Conservation (phyloP, 176 grass and related monocot genomes). For the Dactylis glomerata region DNA sequence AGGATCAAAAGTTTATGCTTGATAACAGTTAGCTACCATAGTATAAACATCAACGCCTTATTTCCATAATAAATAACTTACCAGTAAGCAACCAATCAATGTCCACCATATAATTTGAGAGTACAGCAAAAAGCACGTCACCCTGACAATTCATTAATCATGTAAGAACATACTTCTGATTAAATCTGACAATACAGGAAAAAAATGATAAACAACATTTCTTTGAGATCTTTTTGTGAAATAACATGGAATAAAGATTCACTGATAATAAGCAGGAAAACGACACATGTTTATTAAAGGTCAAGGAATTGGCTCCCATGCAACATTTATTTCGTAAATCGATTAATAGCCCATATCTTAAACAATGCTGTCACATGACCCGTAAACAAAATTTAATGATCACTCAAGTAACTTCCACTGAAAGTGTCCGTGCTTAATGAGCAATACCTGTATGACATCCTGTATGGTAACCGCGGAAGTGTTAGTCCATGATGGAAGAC, state of each 20-base stretch:
- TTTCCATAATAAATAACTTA: constrained; percentile 30
- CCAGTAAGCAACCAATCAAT: constrained; percentile 87
- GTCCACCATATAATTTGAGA: constrained; percentile 98
- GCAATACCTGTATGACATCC: constrained; percentile 80
- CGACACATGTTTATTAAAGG: not conserved
- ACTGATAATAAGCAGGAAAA: not conserved
- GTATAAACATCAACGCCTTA: not conserved
- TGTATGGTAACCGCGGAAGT: constrained; percentile 64
- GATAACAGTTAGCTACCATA: not conserved
- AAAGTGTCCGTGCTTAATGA: not conserved
- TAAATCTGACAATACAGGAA: not conserved
- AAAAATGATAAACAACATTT: not conserved
- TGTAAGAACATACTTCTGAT: constrained; percentile 23
- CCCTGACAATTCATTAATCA: constrained; percentile 54
- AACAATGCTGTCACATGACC: not conserved
- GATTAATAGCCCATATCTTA: not conserved
- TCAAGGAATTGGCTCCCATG: not conserved
- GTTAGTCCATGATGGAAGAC: constrained; percentile 80
- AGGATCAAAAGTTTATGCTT: not conserved
- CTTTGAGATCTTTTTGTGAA: not conserved
- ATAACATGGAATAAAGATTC: constrained; percentile 3
- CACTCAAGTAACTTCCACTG: not conserved
- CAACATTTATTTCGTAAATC: not conserved
- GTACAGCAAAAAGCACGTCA: constrained; percentile 68
- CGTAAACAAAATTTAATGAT: not conserved